Base-by-base conservation (phyloP, 1,284 basidiomycete species). In the Melampsora larici-populina region DNA sequence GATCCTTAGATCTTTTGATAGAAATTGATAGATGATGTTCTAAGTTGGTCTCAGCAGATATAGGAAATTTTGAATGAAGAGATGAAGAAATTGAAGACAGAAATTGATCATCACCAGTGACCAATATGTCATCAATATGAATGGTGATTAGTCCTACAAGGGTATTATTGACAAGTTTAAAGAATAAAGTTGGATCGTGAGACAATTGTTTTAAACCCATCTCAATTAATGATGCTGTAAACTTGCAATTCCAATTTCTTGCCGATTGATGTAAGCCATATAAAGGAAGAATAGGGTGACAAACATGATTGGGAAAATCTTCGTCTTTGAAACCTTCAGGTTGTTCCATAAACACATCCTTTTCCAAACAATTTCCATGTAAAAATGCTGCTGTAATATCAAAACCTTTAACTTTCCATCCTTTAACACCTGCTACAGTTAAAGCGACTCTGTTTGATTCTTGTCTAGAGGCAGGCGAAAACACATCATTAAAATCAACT, bases 301-400 rank as follows among this genome's bases (percentile, higher is more conserved):
- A 70, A 2, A 70, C 68, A 26, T 36, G 51, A 11, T 58, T 55
- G 9, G 68, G 49, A n/a, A 55, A 55, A 17, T 15, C 17, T 8
- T 48, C 43, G 21, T 70, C 68, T 17, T 51, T 13, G 18, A 70
- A 70, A 31, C 46, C 49, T 58, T 13, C 49, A 31, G 68, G 68
- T 66, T 66, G 64, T 18, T 66, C 64, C 64, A 66, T 66, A 29
- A 36, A 66, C 5, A 66, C 33, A 4, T 55, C 51, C 24, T 55
- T 13, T 6, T 55, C 13, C 4, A 55, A 6, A 6, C 4, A 13
- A 21, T 21, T 21, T 5, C 24, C 24, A 36, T 36, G 36, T 4
- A 36, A 36, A 9, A 9, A 36, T 4, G 36, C 36, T 36, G 36
- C 9, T 3, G 24, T 26, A 6, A 55, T 26, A 15, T 55, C 51